Base-by-base conservation (phyloP, 2,329 filamentous ascomycete species). In the Exophiala mesophila region DNA sequence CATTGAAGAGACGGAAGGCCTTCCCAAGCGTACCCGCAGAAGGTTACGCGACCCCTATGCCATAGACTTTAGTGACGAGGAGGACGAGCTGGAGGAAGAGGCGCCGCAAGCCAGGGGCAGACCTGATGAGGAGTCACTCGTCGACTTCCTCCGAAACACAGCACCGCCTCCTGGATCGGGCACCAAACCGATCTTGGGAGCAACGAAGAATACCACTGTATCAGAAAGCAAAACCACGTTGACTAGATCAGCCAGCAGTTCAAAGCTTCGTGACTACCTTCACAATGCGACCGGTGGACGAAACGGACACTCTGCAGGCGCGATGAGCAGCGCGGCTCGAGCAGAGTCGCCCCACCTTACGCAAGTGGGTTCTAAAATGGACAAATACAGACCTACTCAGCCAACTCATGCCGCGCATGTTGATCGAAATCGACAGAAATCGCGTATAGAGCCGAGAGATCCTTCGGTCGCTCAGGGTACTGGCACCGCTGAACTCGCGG, bases 31-130 rank as follows among this genome's bases (percentile, higher is more conserved):
- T 40, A 94, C 85, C 58, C 85, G 83, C 32, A 78, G 83, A 33
- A 80, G 87, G 19, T 79, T 88, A 38, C 85, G 78, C 43, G 92
- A 98, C 57, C 92, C 90, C 0, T 97, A 97, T 54, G 87, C 88
- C n/a, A 87, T 97, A 50, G 89, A 96, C 58, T 71, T 80, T 20
- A 68, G 69, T 39, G 85, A 82, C 55, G 83, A 87, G 42, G 78
- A 84, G 40, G 81, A 81, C 3, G 72, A 81, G 6, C 74, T 78
- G 10, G 73, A 80, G 2, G 70, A 78, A 20, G 60, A 74, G 15
- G 45, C 56, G n/a, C 60, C 63, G 39, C 60, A 60, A 6, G 53
- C 57, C 30, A 60, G 62, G n/a, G 45, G 43, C 19, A 34, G 46
- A 35, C 36, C 41, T 16, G 57, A 67, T 15, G 67, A 71, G 52